Base-by-base conservation (phyloP, 2,329 filamentous ascomycete genomes). In the Exserohilum turcica region DNA sequence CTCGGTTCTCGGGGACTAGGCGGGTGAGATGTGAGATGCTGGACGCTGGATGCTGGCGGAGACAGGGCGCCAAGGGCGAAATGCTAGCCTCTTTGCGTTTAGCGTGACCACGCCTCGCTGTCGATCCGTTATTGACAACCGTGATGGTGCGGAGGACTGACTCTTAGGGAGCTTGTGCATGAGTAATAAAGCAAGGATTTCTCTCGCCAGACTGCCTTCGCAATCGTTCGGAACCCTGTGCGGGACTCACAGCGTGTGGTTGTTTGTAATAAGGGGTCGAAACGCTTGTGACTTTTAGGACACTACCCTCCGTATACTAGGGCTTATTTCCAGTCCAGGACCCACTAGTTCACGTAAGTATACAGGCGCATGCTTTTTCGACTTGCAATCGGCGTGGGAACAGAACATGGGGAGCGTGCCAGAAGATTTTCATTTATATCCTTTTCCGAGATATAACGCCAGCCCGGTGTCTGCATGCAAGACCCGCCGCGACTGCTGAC, bases 351-450 rank as follows among this genome's bases (percentile, higher is more conserved):
- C 32, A 44, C 29, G 12, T 28, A 15, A 28, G 47, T 19, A 42
- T 18, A 19, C 21, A 21, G 13, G 18, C 12, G 18, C 31, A 40
- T 33, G 37, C 48, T 16, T n/a, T 54, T 16, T 21, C 13, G 15
- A 21, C n/a, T 9, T 38, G n/a, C 19, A 39, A 16, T 24, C 21
- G 29, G 38, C 27, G 28, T 36, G 37, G 32, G 27, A 33, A 47
- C 19, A 42, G 27, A 6, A 39, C 24, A 38, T 51, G 32, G 36
- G 40, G 32, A 57, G 58, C 55, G 57, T 70, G 63, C 63, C 65
- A 60, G 64, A 65, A 71, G 57, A 67, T 70, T 71, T 72, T 68
- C 64, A 71, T 71, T 71, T 64, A 63, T 68, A 66, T 70, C 63
- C 68, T 63, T 67, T 68, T 27, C 35, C 52, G 64, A 64, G 60